phyloP scores from a whole-genome alignment of 768 basidiomycete species.

The Stropharia rugosoannulata region DNA sequence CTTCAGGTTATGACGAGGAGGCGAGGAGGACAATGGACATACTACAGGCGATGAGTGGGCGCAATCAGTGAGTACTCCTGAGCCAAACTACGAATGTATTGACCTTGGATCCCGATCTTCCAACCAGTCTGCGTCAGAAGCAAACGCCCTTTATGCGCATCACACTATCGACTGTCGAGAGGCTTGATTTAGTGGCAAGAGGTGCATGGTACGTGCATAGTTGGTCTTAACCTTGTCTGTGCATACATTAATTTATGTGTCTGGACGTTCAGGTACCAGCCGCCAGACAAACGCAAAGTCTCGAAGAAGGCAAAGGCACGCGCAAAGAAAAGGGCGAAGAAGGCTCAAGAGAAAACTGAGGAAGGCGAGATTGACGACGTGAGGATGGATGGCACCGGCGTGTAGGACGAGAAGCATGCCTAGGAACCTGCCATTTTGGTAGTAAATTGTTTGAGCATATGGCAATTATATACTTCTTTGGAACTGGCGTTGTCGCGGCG shows the following conservation, averaged over 20 bases:
- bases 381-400: too few relatives aligned
- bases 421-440: too few relatives aligned
- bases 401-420: too few relatives aligned
- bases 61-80: conserved; percentile 50
- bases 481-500: too few relatives aligned
- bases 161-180: conserved; percentile 51
- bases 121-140: conserved; percentile 47
- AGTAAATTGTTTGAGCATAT: too few relatives aligned
- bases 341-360: conserved; percentile 13
- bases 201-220: conserved; percentile 50
- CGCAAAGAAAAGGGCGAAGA: conserved; percentile 42
- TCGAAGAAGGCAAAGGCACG: conserved; percentile 59
- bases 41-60: conserved; percentile 50
- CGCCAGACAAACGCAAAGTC: conserved; percentile 40
- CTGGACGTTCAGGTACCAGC: conserved; percentile 41
- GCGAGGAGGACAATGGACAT: conserved; percentile 37
- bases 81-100: conserved; percentile 2
- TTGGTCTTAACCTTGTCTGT: background rate
- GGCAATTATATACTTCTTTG: too few relatives aligned
- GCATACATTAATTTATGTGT: background rate
- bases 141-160: conserved; percentile 71
- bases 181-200: conserved; percentile 35
- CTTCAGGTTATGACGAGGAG: conserved; percentile 15
- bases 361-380: too few relatives aligned
- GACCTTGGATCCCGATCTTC: background rate